Evolutionary conservation across 2,329 filamentous ascomycete genomes (phyloP).

Genomic region (Exserohilum rostratum): DNA sequence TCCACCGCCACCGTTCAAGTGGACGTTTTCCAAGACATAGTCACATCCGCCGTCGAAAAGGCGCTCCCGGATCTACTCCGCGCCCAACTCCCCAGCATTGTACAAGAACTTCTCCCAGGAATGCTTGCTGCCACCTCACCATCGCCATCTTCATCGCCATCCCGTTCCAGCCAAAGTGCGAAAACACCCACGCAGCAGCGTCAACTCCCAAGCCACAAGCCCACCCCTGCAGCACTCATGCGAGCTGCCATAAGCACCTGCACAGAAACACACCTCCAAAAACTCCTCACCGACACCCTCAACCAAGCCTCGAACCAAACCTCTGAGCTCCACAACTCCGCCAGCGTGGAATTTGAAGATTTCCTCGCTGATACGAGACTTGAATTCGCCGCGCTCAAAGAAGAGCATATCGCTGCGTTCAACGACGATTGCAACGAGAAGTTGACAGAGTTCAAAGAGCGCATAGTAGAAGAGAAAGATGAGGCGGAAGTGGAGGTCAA

Average conservation of each 20-base stretch:
- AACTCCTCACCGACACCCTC: background rate
- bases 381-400: constrained; percentile 2
- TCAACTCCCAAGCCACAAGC: background rate
- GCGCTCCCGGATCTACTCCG: constrained; percentile 3
- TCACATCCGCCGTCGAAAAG: constrained; percentile 5
- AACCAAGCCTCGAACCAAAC: background rate
- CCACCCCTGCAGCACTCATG: background rate
- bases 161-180: background rate
- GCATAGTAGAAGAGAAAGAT: constrained; percentile 1
- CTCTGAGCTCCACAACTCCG: background rate
- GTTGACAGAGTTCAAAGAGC: constrained; percentile 3
- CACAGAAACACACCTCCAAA: background rate
- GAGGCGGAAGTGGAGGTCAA: background rate
- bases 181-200: background rate
- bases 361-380: background rate
- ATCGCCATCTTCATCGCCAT: constrained; percentile 1
- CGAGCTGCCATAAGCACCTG: background rate
- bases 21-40: constrained; percentile 5
- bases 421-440: constrained; percentile 6
- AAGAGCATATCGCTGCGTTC: constrained; percentile 3
- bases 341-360: constrained; percentile 2
- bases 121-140: constrained; percentile 2
- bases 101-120: constrained; percentile 2
- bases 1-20: constrained; percentile 7
- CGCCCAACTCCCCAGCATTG: background rate